Conservation (phyloP, 345 rosid species). For the Corchorus capsularis region DNA sequence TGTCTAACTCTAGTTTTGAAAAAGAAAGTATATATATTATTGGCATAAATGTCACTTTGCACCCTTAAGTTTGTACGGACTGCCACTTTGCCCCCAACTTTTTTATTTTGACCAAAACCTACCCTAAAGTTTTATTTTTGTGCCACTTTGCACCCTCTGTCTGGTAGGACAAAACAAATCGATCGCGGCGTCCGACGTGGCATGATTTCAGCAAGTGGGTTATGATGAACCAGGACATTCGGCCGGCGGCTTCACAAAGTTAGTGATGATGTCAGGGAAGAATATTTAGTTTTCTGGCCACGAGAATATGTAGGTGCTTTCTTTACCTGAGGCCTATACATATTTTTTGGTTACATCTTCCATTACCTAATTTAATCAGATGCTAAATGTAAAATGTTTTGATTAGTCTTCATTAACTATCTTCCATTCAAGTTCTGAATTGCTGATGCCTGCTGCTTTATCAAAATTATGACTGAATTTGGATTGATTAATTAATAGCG, state of each 20-base stretch:
- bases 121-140: too few relatives aligned
- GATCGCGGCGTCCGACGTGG: too few relatives aligned
- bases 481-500: not conserved
- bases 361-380: not conserved
- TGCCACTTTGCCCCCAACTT: too few relatives aligned
- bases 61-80: too few relatives aligned
- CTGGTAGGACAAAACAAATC: too few relatives aligned
- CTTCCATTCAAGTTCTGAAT: not conserved
- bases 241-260: slow-evolving; percentile 93
- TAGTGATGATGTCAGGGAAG: slow-evolving; percentile 81
- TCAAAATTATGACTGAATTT: not conserved
- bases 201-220: slow-evolving; percentile 86
- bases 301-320: slow-evolving; percentile 53
- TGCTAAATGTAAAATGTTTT: not conserved
- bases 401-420: slow-evolving; percentile 2
- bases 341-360: not conserved
- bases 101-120: too few relatives aligned
- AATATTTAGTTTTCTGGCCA: slow-evolving; percentile 76
- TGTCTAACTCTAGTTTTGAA: too few relatives aligned
- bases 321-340: slow-evolving; percentile 1
- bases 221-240: slow-evolving; percentile 96
- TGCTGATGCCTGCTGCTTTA: not conserved
- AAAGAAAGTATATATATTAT: too few relatives aligned
- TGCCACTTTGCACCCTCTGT: too few relatives aligned
- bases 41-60: too few relatives aligned